Conservation (phyloP, 768 basidiomycete genomes). For the Nevesoporus exiguus region DNA sequence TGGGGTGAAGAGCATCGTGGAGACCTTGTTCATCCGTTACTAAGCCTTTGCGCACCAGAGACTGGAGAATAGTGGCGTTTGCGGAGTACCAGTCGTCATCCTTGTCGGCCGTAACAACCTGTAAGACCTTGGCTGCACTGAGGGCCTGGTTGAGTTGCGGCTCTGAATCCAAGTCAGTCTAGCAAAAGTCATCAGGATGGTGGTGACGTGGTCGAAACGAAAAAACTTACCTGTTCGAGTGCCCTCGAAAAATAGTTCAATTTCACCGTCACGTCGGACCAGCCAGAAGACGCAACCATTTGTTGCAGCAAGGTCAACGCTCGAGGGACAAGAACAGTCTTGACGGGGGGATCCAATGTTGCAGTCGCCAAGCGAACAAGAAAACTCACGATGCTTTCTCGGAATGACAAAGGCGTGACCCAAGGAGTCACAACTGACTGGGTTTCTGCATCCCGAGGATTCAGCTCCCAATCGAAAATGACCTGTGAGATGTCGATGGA, state of each 20-base stretch:
- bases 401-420: slow-evolving; percentile 73
- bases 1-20: slow-evolving; percentile 77
- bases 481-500: slow-evolving; percentile 90
- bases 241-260: slow-evolving; percentile 84
- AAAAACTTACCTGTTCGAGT: slow-evolving; percentile 62
- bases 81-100: slow-evolving; percentile 74
- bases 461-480: slow-evolving; percentile 92
- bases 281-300: slow-evolving; percentile 79
- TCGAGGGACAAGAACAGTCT: slow-evolving; percentile 50
- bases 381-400: slow-evolving; percentile 93
- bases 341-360: slow-evolving; percentile 44
- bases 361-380: slow-evolving; percentile 86
- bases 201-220: neutral
- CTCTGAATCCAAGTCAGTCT: slow-evolving; percentile 76
- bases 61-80: slow-evolving; percentile 72
- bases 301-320: slow-evolving; percentile 66
- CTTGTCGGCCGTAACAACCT: slow-evolving; percentile 80
- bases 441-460: slow-evolving; percentile 34
- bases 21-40: slow-evolving; percentile 73
- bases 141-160: slow-evolving; percentile 63
- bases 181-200: slow-evolving; percentile 7
- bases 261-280: slow-evolving; percentile 91
- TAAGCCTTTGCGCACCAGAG: slow-evolving; percentile 85
- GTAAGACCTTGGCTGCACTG: slow-evolving; percentile 83
- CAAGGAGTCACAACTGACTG: slow-evolving; percentile 41